Base-by-base conservation (phyloP, 306 rosid species). In the Glycine latifolia region DNA sequence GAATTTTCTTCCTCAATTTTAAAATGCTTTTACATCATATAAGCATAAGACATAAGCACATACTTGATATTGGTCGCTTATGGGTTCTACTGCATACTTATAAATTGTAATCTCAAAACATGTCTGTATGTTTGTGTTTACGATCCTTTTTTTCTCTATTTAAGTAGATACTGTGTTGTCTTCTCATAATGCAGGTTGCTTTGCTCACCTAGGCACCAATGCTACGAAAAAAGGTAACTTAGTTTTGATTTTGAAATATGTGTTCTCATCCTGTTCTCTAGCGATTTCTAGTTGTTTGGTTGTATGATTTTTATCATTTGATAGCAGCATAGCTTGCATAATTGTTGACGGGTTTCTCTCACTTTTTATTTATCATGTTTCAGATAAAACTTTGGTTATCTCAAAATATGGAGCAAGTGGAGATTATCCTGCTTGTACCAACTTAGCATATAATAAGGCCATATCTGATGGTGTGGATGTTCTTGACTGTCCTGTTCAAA, bases 321-420 rank as follows among this genome's bases (percentile, higher is more conserved):
- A 3, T 54, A 9, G 31, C 1, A 26, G 60, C 66, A 7, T 55
- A 33, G 53, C 59, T 63, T 44, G 33, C 53, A 41, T 76, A 47
- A 67, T 80, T 84, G 14, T 76, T 90, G 58, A 87, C 74, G 47
- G 82, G 33, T 82, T 72, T 71, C 76, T 77, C 60, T 77, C 73
- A 43, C 71, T 60, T 76, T 16, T 26, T n/a, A n/a, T 26, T 46
- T 47, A 48, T 88, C 61, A 67, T 75, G 59, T 63, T 89, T 47
- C 89, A 93, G 97, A 3, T 7, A 87, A 76, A 37, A 83, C 89
- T 73, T 86, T 92, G 91, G 89, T 96, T 72, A 92, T 93, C 73
- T 96, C 98, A 17, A 89, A 92, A 85, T 85, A 15, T 74, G 99
- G 98, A 82, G 90, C 98, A 67, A 96, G 99, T 67, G 98, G 97